A percentile compares a stretch with the other conserved stretches of the same genome.
These are phyloP conservation scores for Pythium brachiatum DNA, from an alignment of 352 stramenopile genomes.

Conservation along the genomic window DNA sequence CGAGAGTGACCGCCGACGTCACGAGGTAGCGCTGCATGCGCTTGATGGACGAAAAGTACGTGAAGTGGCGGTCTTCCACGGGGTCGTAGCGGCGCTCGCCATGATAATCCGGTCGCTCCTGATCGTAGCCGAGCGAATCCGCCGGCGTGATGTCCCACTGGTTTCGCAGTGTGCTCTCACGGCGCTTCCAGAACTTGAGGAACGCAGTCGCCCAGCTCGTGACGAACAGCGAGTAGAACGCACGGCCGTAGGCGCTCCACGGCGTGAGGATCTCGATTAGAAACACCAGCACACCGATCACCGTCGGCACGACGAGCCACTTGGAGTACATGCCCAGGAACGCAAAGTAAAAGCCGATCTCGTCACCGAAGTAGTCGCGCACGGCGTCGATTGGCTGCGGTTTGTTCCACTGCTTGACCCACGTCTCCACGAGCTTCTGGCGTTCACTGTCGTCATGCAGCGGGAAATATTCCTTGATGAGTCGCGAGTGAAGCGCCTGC, in stretches of 20 bases:
- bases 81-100: constrained; percentile 73
- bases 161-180: constrained; percentile 80
- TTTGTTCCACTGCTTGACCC: constrained; percentile 71
- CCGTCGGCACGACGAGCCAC: constrained; percentile 90
- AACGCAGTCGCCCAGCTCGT: constrained; percentile 90
- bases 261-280: constrained; percentile 64
- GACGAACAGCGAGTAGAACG: constrained; percentile 87
- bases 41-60: constrained; percentile 78
- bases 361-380: constrained; percentile 79
- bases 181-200: constrained; percentile 91
- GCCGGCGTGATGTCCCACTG: constrained; percentile 71
- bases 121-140: constrained; percentile 49
- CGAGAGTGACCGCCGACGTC: constrained; percentile 67
- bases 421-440: constrained; percentile 55
- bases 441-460: constrained; percentile 76
- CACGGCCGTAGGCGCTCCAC: constrained; percentile 59
- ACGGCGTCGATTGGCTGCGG: constrained; percentile 58
- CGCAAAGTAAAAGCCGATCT: constrained; percentile 97
- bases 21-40: constrained; percentile 74
- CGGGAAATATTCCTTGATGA: constrained; percentile 71
- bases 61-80: constrained; percentile 82
- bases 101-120: constrained; percentile 58
- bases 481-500: constrained; percentile 60
- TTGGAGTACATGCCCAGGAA: constrained; percentile 96
- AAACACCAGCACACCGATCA: constrained; percentile 88